Percentiles rank a stretch among this genome's conserved stretches.
Evolutionary conservation across 345 rosid genomes (phyloP).

Genomic region (Sisymbrium altissimum): DNA sequence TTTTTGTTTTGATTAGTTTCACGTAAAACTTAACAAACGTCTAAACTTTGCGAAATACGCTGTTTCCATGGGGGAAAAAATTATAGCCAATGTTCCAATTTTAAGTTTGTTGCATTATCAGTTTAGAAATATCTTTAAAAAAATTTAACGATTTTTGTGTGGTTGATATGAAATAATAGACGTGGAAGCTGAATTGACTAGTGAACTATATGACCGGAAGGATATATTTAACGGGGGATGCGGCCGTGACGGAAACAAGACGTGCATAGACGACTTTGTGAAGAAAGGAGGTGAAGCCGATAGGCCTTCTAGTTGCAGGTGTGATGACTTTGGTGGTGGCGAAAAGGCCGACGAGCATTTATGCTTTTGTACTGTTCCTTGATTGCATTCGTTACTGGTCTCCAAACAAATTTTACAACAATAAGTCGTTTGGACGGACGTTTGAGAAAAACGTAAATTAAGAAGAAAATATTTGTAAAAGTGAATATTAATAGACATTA

Average conservation of each 20-base stretch:
- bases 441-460: too few species aligned
- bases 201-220: background rate
- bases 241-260: conserved; percentile 14
- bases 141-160: background rate
- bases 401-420: too few species aligned
- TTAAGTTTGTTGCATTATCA: background rate
- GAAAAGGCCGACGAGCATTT: conserved; percentile 17
- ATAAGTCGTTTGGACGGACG: too few species aligned
- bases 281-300: background rate
- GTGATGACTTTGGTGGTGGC: too few species aligned
- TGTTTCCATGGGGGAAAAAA: background rate
- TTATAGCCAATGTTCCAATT: background rate
- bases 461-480: too few species aligned
- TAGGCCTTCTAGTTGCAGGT: conserved; percentile 13
- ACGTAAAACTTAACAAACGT: background rate
- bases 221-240: conserved; percentile 23
- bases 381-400: background rate
- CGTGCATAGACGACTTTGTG: conserved; percentile 28
- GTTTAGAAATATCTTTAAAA: background rate
- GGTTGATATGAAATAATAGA: background rate
- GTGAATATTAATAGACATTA: too few species aligned
- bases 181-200: conserved; percentile 4
- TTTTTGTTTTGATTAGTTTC: background rate
- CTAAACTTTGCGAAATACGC: background rate
- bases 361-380: conserved; percentile 13